These are phyloP conservation scores for Stagonosporopsis rhizophila DNA, from an alignment of 2,329 filamentous ascomycete genomes.

Conservation along the genomic window DNA sequence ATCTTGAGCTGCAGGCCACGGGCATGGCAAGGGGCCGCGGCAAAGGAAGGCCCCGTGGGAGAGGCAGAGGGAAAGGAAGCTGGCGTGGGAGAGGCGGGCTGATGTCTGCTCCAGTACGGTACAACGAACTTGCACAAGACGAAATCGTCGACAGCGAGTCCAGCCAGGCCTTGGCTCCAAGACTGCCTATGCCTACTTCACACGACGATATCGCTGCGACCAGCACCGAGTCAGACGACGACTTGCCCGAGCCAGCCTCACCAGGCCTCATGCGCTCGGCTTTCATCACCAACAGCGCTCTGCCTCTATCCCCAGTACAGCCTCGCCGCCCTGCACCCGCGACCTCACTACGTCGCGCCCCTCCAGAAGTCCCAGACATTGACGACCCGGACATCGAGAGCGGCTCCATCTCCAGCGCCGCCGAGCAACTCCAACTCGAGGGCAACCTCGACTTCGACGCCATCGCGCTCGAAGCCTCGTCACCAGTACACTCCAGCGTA, in stretches of 20 bases:
- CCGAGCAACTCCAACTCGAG: conserved; percentile 21
- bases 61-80: conserved; percentile 29
- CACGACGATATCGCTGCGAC: not conserved
- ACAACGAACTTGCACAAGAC: conserved; percentile 2
- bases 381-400: conserved; percentile 10
- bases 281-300: conserved; percentile 43
- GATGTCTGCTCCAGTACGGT: not conserved
- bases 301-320: conserved; percentile 31
- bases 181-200: not conserved
- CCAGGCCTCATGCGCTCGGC: conserved; percentile 37
- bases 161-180: not conserved
- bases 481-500: no score
- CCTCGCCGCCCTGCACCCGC: not conserved
- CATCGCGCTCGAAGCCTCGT: not conserved
- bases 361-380: conserved; percentile 13
- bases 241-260: conserved; percentile 18
- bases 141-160: conserved; percentile 6
- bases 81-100: conserved; percentile 13
- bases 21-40: conserved; percentile 11
- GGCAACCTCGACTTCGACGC: not conserved
- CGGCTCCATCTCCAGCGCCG: conserved; percentile 22
- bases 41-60: conserved; percentile 18
- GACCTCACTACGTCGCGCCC: not conserved
- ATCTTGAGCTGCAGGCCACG: conserved; percentile 8
- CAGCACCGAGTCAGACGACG: conserved; percentile 25